Conservation (phyloP, 371 early-diverging fungal genomes). For the Syncephalastrum contaminatum region DNA sequence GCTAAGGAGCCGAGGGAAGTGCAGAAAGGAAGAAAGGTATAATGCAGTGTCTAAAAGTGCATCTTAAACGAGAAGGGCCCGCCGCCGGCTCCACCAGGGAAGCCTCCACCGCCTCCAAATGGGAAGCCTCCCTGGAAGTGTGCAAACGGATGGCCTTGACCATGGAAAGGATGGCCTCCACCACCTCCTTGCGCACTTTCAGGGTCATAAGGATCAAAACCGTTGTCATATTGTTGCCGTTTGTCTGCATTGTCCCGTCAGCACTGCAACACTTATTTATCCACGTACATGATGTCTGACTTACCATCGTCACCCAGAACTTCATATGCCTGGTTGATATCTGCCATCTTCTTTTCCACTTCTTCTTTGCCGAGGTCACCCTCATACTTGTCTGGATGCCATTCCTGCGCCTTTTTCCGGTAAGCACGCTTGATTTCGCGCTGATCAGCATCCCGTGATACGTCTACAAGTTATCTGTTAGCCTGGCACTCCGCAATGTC, state of each 20-base stretch:
- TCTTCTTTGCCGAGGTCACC: slow-evolving; percentile 78
- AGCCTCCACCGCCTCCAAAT: slow-evolving; percentile 47
- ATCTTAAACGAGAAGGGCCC: slow-evolving; percentile 59
- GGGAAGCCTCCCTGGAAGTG: slow-evolving; percentile 53
- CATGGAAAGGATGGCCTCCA: slow-evolving; percentile 25
- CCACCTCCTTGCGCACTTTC: slow-evolving; percentile 43
- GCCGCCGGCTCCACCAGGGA: slow-evolving; percentile 54
- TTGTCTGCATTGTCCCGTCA: slow-evolving; percentile 34
- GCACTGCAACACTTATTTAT: slow-evolving; percentile 17
- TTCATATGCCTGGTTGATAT: slow-evolving; percentile 93
- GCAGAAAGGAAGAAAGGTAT: no score
- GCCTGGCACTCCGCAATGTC: background rate
- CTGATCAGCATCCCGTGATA: slow-evolving; percentile 71
- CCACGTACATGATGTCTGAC: background rate
- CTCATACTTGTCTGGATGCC: slow-evolving; percentile 90
- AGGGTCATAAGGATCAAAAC: slow-evolving; percentile 93
- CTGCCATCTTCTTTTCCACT: slow-evolving; percentile 89
- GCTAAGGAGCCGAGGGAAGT: no score
- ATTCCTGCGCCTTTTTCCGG: slow-evolving; percentile 82
- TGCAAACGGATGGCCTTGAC: slow-evolving; percentile 53
- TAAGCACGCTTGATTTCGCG: slow-evolving; percentile 92
- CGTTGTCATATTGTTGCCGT: slow-evolving; percentile 82
- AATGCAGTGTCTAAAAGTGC: slow-evolving; percentile 21
- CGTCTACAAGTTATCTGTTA: slow-evolving; percentile 27
- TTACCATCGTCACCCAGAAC: slow-evolving; percentile 79